These are phyloP conservation scores for Podila horticola DNA, from an alignment of 192 early-diverging fungal genomes.

Conservation along the genomic window DNA sequence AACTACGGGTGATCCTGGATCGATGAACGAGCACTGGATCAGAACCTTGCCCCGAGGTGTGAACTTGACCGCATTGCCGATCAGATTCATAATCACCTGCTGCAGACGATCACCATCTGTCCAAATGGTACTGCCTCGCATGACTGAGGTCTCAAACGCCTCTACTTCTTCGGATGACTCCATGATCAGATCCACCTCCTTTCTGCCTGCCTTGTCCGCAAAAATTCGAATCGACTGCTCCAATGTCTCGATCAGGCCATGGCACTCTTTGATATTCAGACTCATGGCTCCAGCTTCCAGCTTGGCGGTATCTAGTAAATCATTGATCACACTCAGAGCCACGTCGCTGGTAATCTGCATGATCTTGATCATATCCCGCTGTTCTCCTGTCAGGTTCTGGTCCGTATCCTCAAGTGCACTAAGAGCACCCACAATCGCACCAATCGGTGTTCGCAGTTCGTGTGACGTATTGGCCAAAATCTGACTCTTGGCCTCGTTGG, in stretches of 20 bases:
- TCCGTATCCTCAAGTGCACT: conserved; percentile 52
- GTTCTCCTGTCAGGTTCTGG: conserved; percentile 46
- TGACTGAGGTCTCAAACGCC: conserved; percentile 29
- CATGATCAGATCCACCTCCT: conserved; percentile 57
- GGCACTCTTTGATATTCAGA: conserved; percentile 53
- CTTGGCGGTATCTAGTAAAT: conserved; percentile 52
- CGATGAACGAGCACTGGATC: conserved; percentile 10
- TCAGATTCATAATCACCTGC: conserved; percentile 61
- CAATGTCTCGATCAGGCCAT: conserved; percentile 51
- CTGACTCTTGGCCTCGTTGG: conserved; percentile 53
- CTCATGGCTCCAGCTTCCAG: conserved; percentile 54
- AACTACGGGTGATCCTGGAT: too few species aligned
- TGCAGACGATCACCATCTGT: conserved; percentile 36
- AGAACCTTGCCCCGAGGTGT: conserved; percentile 53
- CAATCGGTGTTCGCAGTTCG: conserved; percentile 51
- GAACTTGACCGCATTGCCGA: conserved; percentile 67
- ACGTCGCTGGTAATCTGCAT: conserved; percentile 56
- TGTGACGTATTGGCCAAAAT: conserved; percentile 55
- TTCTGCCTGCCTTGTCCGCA: conserved; percentile 44
- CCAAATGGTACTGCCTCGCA: conserved; percentile 32
- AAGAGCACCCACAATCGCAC: conserved; percentile 54
- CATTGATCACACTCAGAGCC: conserved; percentile 52
- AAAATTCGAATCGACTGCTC: conserved; percentile 53
- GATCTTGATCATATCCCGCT: conserved; percentile 55
- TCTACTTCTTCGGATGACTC: conserved; percentile 61